phyloP scores from a whole-genome alignment of 345 rosid species.

The Syzygium oleosum region DNA sequence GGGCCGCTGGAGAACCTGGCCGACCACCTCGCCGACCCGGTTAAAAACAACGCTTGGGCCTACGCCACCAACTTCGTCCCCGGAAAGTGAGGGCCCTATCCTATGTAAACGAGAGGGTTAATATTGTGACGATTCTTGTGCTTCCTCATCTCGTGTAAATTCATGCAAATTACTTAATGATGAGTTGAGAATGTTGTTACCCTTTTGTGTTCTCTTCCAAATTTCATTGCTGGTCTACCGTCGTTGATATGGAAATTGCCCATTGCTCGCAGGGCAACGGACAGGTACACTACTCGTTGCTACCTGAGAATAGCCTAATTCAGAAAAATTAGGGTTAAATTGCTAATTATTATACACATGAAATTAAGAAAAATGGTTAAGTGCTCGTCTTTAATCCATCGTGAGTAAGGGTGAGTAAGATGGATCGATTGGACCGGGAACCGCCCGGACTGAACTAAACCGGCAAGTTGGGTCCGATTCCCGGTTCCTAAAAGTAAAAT shows the following conservation, averaged over 20 bases:
- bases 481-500: too few species aligned
- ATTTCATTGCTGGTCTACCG: neutral
- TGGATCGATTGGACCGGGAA: too few species aligned
- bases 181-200: neutral
- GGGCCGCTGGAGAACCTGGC: conserved; percentile 19
- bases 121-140: neutral
- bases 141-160: neutral
- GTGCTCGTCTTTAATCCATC: too few species aligned
- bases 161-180: neutral
- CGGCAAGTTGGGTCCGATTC: too few species aligned
- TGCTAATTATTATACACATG: too few species aligned
- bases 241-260: neutral
- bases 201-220: neutral
- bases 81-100: conserved; percentile 8
- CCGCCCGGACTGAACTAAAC: too few species aligned
- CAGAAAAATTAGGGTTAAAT: too few species aligned
- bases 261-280: neutral
- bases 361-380: too few species aligned
- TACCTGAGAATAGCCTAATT: neutral
- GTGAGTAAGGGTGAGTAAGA: too few species aligned
- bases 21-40: conserved; percentile 18
- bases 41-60: conserved; percentile 21
- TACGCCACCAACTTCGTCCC: conserved; percentile 19
- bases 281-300: neutral
- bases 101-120: neutral